Evolutionary conservation across 768 basidiomycete species (phyloP).

Genomic region (Rossbeevera mucosa): DNA sequence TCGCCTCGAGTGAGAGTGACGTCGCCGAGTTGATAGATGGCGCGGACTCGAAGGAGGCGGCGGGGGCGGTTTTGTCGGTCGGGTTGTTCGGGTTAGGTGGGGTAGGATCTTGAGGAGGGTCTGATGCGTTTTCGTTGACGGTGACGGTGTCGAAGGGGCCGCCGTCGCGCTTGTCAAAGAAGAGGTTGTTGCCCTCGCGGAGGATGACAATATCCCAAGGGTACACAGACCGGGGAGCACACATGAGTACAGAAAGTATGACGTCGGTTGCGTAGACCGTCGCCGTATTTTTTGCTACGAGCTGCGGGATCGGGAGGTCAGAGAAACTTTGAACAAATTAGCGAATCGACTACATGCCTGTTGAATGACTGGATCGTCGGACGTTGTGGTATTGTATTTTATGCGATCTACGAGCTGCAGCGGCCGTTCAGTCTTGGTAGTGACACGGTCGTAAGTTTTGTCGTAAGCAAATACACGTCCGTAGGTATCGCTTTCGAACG

Average conservation of each 20-base stretch:
- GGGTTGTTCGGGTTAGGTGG: constrained; percentile 78
- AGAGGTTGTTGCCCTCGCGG: constrained; percentile 88
- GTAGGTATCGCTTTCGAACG: constrained; percentile 61
- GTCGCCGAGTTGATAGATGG: constrained; percentile 91
- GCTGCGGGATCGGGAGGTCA: constrained; percentile 36
- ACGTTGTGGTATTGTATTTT: constrained; percentile 96
- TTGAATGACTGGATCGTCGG: constrained; percentile 95
- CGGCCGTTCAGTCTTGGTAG: constrained; percentile 86
- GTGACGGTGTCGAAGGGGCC: constrained; percentile 97
- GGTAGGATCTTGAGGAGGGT: constrained; percentile 82
- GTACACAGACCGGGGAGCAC: constrained; percentile 89
- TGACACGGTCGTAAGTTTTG: constrained; percentile 91
- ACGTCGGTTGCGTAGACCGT: constrained; percentile 92
- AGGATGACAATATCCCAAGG: constrained; percentile 98
- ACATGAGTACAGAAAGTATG: constrained; percentile 95
- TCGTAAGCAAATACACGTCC: constrained; percentile 92
- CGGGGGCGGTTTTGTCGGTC: constrained; percentile 47
- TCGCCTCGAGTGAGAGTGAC: constrained; percentile 92
- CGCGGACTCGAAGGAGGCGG: constrained; percentile 46
- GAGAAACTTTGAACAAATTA: background rate
- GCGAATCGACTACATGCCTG: constrained; percentile 46
- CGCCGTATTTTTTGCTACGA: constrained; percentile 76
- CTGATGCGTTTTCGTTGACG: constrained; percentile 97
- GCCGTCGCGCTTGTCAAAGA: constrained; percentile 96
- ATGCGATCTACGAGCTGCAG: constrained; percentile 91